A percentile compares a stretch with the other conserved stretches of the same genome.
Evolutionary conservation across 345 rosid species (phyloP).

Genomic region (Citrus cavaleriei): DNA sequence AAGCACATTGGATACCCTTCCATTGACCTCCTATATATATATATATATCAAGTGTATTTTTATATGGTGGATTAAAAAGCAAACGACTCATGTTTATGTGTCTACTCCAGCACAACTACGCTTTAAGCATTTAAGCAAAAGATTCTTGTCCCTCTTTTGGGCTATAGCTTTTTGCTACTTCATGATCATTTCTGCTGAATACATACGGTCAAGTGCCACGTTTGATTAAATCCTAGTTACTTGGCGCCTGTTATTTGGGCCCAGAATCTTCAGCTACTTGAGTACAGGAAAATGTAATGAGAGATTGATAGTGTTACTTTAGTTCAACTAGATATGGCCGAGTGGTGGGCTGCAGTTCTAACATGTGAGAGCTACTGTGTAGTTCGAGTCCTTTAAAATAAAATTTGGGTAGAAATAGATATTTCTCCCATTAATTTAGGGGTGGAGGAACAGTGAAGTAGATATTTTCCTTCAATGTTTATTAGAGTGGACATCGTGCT

Average conservation of each 20-base stretch:
- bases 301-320: background rate
- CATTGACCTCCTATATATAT: background rate
- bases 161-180: background rate
- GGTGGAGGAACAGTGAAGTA: no score
- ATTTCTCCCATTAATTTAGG: no score
- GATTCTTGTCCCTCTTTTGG: constrained; percentile 6
- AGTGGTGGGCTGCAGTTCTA: no score
- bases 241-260: background rate
- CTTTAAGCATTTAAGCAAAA: constrained; percentile 1
- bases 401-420: no score
- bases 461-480: no score
- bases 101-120: background rate
- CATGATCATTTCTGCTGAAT: background rate
- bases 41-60: background rate
- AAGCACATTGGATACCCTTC: constrained; percentile 10
- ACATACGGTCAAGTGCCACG: background rate
- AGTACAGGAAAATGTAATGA: background rate
- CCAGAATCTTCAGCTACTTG: background rate
- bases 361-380: no score
- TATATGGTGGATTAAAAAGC: background rate
- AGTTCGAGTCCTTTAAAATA: no score
- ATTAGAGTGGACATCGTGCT: no score
- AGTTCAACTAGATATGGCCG: background rate
- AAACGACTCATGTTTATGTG: background rate
- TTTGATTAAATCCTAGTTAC: background rate